Conservation (phyloP, 208 protist genomes). For the Acanthamoeba triangularis region DNA sequence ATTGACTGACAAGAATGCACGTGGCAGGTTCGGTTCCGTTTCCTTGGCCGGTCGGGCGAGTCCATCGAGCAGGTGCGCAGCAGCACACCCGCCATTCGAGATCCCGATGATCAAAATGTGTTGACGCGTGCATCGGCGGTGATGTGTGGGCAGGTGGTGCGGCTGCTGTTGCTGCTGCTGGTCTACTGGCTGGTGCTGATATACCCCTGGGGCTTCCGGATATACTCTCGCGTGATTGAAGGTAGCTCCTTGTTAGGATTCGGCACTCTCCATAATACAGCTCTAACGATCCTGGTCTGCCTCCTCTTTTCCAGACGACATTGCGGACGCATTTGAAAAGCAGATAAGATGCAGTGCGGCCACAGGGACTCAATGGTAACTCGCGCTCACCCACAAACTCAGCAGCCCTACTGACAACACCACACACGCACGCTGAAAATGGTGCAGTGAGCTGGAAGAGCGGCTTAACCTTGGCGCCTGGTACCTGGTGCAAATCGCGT, state of each 20-base stretch:
- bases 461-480: constrained; percentile 21
- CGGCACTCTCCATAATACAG: too few relatives aligned
- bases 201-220: constrained; percentile 26
- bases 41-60: not conserved
- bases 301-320: constrained; percentile 7
- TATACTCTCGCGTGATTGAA: constrained; percentile 8
- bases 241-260: too few relatives aligned
- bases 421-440: not conserved
- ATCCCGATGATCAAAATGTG: not conserved
- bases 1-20: too few relatives aligned
- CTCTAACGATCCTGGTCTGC: not conserved
- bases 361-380: constrained; percentile 7
- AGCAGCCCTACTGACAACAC: not conserved
- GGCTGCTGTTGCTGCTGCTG: not conserved
- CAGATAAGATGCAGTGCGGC: constrained; percentile 47
- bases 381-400: not conserved
- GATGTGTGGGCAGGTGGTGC: not conserved
- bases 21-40: not conserved
- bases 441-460: constrained; percentile 33
- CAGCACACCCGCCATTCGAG: not conserved
- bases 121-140: not conserved
- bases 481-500: not conserved
- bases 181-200: constrained; percentile 4
- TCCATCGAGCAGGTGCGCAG: not conserved
- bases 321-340: constrained; percentile 1